phyloP scores from a whole-genome alignment of 2,329 filamentous ascomycete genomes.

The Acrocalymma vagum region DNA sequence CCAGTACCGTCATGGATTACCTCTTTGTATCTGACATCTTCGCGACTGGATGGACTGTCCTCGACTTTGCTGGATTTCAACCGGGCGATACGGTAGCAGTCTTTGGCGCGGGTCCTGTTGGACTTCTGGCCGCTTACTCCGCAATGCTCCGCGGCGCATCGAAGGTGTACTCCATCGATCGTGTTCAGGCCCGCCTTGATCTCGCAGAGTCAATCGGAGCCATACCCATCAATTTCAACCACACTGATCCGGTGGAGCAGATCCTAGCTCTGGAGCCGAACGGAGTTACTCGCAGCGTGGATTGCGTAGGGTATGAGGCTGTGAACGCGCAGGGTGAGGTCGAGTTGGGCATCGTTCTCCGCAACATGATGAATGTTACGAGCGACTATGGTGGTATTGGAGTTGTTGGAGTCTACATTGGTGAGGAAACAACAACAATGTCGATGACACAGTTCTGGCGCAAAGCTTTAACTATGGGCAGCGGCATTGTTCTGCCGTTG shows the following conservation, averaged over 20 bases:
- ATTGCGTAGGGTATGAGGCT: slow-evolving; percentile 7
- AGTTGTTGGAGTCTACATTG: slow-evolving; percentile 29
- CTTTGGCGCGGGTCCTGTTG: slow-evolving; percentile 64
- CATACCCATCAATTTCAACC: slow-evolving; percentile 41
- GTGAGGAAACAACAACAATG: background rate
- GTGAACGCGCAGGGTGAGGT: slow-evolving; percentile 21
- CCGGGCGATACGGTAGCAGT: slow-evolving; percentile 48
- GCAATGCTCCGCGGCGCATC: slow-evolving; percentile 38
- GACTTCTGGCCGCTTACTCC: slow-evolving; percentile 64
- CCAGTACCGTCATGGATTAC: slow-evolving; percentile 22
- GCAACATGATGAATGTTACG: slow-evolving; percentile 33
- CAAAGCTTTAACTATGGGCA: slow-evolving; percentile 13
- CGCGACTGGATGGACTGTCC: slow-evolving; percentile 24
- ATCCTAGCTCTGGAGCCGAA: slow-evolving; percentile 26
- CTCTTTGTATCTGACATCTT: slow-evolving; percentile 33
- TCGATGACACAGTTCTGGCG: slow-evolving; percentile 11
- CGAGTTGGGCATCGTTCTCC: slow-evolving; percentile 23
- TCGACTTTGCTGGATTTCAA: slow-evolving; percentile 26
- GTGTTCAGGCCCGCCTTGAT: slow-evolving; percentile 13
- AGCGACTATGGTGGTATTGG: slow-evolving; percentile 34
- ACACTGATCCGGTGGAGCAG: slow-evolving; percentile 32
- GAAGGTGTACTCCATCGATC: slow-evolving; percentile 39
- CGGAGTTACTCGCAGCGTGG: slow-evolving; percentile 3
- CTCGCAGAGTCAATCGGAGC: slow-evolving; percentile 38
- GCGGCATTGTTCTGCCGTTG: slow-evolving; percentile 19